Evolutionary conservation across 805 yeast species (phyloP), one percentile per base, ranked within the genome.

Genomic region (Grigorovia transvaalensis): DNA sequence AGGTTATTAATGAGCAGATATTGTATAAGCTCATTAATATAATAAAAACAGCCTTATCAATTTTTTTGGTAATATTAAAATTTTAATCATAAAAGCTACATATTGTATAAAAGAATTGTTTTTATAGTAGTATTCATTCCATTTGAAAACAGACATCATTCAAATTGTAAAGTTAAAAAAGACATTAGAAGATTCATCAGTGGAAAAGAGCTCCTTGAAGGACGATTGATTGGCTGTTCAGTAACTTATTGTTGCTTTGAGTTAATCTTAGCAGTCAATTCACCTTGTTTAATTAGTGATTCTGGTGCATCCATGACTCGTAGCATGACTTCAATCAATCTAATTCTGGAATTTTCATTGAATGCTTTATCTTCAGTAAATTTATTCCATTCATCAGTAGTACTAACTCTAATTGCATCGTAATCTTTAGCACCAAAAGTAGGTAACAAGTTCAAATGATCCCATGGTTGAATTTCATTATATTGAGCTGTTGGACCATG

Each of bases 271-370:
- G 79, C 80, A 50, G 82, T 74, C 60, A 82, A 70, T 68, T 80
- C 74, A 51, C 85, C 87, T 72, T 82, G 87, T 61, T 74, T 74
- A 54, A 78, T 75, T 70, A 86, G 77, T 62, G 78, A 77, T 50
- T 69, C 70, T 57, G 86, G 85, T 51, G 87, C 88, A 70, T 82
- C 88, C 77, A 80, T 75, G 57, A 73, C 78, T 57, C 78, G 83
- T 59, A 82, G 69, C 82, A 80, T 79, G 47, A 82, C 74, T 70
- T 82, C 88, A 54, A 82, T 71, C 69, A 82, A 61, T 73, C 87
- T 77, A 59, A 80, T 78, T 70, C 74, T 81, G 56, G 77, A 72
- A 65, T 78, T 76, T 57, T 69, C 69, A 57, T 75, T 71, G 68
- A 82, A 82, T n/a, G 61, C 72, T 47, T 66, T 57, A 62, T 73